phyloP scores from a whole-genome alignment of 164 flowering plant species.

The Akebia trifoliata region DNA sequence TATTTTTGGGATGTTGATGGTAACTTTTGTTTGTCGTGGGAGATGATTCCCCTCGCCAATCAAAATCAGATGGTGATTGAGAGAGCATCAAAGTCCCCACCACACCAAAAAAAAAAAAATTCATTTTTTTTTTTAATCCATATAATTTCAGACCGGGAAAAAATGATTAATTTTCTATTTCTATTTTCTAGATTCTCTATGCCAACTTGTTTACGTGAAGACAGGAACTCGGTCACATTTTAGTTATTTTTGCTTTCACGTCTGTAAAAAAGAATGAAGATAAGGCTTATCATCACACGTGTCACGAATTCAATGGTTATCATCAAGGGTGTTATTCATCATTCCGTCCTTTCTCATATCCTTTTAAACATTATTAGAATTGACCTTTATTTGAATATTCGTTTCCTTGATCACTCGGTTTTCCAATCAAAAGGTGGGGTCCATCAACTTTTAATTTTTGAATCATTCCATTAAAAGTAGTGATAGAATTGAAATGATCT shows the following conservation, averaged over 20 bases:
- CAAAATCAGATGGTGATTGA: too few species aligned
- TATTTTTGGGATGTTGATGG: too few species aligned
- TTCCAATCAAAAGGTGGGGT: constrained; percentile 7
- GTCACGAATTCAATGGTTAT: constrained; percentile 2
- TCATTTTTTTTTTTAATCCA: too few species aligned
- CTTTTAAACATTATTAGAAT: neutral
- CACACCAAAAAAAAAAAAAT: too few species aligned
- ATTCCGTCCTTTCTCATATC: constrained; percentile 10
- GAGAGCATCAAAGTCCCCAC: too few species aligned
- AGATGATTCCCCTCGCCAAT: too few species aligned
- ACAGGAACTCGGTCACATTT: constrained; percentile 16
- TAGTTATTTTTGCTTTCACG: neutral
- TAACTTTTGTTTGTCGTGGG: too few species aligned
- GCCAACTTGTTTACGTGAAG: constrained; percentile 17
- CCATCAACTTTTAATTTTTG: too few species aligned
- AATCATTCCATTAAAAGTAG: too few species aligned
- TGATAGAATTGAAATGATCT: too few species aligned
- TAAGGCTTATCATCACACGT: constrained; percentile 19
- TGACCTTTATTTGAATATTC: constrained; percentile 7
- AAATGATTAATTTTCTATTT: too few species aligned
- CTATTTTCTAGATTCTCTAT: neutral
- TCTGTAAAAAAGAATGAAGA: constrained; percentile 6
- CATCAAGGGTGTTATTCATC: neutral
- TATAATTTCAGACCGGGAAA: too few species aligned
- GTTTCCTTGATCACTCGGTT: neutral